These are phyloP conservation scores for Chlorella sp. DNA, from an alignment of 139 green algal genomes.

Conservation along the genomic window DNA sequence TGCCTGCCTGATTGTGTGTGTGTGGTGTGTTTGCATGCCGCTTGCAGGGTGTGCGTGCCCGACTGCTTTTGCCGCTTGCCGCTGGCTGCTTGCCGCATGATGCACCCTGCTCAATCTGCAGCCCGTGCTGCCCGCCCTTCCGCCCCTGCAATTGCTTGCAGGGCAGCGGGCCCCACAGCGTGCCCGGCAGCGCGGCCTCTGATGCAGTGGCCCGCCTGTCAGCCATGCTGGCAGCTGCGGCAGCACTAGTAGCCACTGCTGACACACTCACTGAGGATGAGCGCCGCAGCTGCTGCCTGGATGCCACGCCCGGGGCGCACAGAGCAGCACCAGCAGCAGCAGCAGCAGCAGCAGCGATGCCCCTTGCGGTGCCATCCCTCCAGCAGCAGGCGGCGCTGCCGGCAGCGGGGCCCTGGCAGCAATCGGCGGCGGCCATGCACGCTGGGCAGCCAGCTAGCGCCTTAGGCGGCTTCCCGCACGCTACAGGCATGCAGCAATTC, in stretches of 20 bases:
- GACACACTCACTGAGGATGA: conserved; percentile 1
- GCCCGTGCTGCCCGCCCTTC: no score
- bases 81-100: background rate
- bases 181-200: background rate
- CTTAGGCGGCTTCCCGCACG: background rate
- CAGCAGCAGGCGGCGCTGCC: background rate
- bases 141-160: no score
- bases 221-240: conserved; percentile 27
- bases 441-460: background rate
- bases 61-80: background rate
- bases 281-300: background rate
- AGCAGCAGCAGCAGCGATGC: conserved; percentile 10
- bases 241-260: background rate
- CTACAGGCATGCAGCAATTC: background rate
- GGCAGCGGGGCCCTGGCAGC: background rate
- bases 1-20: background rate
- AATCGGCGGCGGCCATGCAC: background rate
- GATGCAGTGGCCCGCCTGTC: conserved; percentile 17
- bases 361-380: background rate
- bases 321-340: conserved; percentile 1
- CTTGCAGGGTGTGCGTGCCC: background rate
- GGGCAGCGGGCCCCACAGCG: background rate
- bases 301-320: background rate
- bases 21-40: background rate
- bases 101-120: no score